phyloP scores from a whole-genome alignment of 371 early-diverging fungal genomes.

The Mucor piriformis region DNA sequence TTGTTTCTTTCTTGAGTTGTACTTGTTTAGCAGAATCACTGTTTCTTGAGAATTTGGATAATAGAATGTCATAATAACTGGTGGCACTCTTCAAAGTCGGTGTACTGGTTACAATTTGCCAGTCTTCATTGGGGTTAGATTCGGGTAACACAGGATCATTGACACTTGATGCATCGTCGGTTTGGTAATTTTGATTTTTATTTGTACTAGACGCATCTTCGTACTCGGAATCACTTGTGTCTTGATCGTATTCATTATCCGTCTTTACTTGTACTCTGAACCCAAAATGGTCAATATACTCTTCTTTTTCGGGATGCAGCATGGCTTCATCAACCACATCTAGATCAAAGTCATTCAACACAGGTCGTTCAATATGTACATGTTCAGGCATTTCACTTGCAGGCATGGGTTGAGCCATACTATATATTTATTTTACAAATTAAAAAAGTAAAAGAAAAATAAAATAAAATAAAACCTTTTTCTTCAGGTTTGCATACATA shows the following conservation, averaged over 20 bases:
- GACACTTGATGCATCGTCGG: not conserved
- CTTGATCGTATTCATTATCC: conserved; percentile 31
- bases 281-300: conserved; percentile 51
- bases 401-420: not conserved
- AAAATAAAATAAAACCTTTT: not conserved
- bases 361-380: not conserved
- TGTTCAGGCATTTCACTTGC: not conserved
- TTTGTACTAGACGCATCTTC: conserved; percentile 6
- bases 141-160: not conserved
- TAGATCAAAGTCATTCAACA: conserved; percentile 32
- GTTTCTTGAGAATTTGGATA: conserved; percentile 35
- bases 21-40: conserved; percentile 34
- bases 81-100: not conserved
- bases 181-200: not conserved
- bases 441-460: not conserved
- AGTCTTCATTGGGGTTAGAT: conserved; percentile 12
- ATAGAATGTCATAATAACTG: conserved; percentile 38
- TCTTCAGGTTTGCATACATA: not conserved
- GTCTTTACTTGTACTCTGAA: conserved; percentile 48
- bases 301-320: conserved; percentile 38
- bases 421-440: not conserved
- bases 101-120: conserved; percentile 18
- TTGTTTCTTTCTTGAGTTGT: conserved; percentile 35
- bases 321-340: conserved; percentile 50
- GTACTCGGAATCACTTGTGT: conserved; percentile 12